Base-by-base conservation (phyloP, 371 early-diverging fungal genomes). In the Zopfochytrium polystomum region DNA sequence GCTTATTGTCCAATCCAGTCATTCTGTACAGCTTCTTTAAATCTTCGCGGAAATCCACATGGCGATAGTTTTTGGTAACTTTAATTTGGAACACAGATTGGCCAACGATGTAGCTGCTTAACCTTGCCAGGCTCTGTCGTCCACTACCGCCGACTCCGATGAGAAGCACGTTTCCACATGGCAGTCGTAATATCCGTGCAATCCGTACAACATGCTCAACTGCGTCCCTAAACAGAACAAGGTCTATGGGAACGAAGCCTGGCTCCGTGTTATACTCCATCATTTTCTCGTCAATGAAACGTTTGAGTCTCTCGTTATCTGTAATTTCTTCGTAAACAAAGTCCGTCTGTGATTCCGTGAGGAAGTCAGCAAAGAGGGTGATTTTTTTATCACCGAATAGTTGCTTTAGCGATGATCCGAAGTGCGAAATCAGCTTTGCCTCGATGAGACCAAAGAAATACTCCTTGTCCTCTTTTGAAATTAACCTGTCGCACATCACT, bases 91-190 rank as follows among this genome's bases (percentile, higher is more conserved):
- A 82, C 9, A 74, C 67, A 2, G 43, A 47, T 7, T 56, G 74
- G 7, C 75, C 75, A 1, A 71, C 79, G 9, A 80, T 55, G 53
- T 71, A 82, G 0, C 81, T 69, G 0, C 83, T 81, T 1, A 83
- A 65, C 1, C 74, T 56, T 2, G 83, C 64, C 25, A 83, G 58
- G 9, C 67, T 65, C 52, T 80, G 79, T 9, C 80, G 55, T 5
- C 83, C 83, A 47, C 70, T 69, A 4, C 84, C 84, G 3, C 83
- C 83, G 29, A 82, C 80, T 4, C 83, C 83, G 46, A 83, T 72
- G 22, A 83, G 61, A 13, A 83, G 59, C n/a, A 74, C 78, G 54
- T 82, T 78, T 6, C 83, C 83, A 38, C 65, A 55, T 0, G 78
- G 82, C n/a, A 71, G 68, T 15, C 80, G 57, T 9, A 83, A 58